phyloP scores from a whole-genome alignment of 1,284 basidiomycete genomes.

The Wolfiporia cocos region DNA sequence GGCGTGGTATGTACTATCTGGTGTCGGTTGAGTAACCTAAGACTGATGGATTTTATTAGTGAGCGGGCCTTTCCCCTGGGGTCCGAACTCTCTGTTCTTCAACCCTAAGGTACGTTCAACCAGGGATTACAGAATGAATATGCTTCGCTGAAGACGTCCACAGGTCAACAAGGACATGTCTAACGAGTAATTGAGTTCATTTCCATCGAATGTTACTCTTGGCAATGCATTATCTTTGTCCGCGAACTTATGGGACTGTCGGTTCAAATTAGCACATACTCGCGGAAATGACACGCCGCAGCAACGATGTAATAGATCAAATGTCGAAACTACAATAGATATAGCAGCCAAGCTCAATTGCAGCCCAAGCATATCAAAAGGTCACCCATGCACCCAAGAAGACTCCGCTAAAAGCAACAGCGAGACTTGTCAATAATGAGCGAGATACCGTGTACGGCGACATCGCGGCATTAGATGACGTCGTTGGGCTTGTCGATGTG shows the following conservation, averaged over 20 bases:
- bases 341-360: no score
- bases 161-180: constrained; percentile 62
- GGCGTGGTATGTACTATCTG: constrained; percentile 32
- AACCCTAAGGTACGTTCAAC: constrained; percentile 54
- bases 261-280: no score
- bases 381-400: constrained; percentile 33
- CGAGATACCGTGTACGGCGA: constrained; percentile 25
- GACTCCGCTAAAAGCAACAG: constrained; percentile 38
- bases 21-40: no score
- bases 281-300: no score
- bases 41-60: constrained; percentile 34
- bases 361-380: constrained; percentile 24
- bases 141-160: constrained; percentile 3
- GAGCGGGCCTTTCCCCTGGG: constrained; percentile 65
- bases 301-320: no score
- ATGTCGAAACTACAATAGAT: no score
- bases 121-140: not conserved
- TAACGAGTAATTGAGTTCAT: constrained; percentile 23
- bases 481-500: constrained; percentile 4
- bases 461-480: constrained; percentile 15
- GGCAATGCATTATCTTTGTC: no score
- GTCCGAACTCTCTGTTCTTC: constrained; percentile 75
- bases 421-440: constrained; percentile 34
- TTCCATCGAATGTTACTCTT: not conserved
- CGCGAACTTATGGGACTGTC: no score